phyloP scores from a whole-genome alignment of 2,329 filamentous ascomycete genomes.

The Chaetothyriales sp. region DNA sequence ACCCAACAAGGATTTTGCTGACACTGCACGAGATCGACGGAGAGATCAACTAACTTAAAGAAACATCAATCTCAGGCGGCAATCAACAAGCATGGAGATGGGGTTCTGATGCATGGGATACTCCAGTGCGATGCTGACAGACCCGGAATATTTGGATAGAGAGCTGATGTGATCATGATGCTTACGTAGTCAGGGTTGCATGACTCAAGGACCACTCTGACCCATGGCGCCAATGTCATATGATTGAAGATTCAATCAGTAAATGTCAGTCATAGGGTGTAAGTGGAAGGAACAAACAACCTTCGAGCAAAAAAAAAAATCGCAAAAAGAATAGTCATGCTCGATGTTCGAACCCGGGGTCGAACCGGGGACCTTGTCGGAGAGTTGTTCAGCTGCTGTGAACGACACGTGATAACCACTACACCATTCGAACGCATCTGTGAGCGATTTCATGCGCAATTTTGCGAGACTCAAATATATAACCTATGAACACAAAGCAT shows the following conservation, averaged over 20 bases:
- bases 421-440: conserved; percentile 9
- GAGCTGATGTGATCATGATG: too few relatives aligned
- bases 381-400: conserved; percentile 7
- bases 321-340: neutral
- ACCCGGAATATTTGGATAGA: neutral
- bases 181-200: neutral
- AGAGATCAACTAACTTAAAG: neutral
- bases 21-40: neutral
- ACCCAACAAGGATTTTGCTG: neutral
- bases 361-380: conserved; percentile 16
- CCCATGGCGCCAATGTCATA: too few relatives aligned
- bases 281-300: neutral
- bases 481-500: neutral
- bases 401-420: conserved; percentile 18
- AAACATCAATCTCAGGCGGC: neutral
- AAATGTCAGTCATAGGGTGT: neutral
- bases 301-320: neutral
- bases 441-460: conserved; percentile 1
- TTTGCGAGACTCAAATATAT: neutral
- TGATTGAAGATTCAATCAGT: neutral
- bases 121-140: neutral
- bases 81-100: neutral
- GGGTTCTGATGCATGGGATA: neutral
- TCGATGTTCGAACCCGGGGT: conserved; percentile 7
- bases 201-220: neutral